Percentiles rank a stretch among this genome's conserved stretches.
Conservation (phyloP, 2,329 filamentous ascomycete species). For the Aspergillus sp. region DNA sequence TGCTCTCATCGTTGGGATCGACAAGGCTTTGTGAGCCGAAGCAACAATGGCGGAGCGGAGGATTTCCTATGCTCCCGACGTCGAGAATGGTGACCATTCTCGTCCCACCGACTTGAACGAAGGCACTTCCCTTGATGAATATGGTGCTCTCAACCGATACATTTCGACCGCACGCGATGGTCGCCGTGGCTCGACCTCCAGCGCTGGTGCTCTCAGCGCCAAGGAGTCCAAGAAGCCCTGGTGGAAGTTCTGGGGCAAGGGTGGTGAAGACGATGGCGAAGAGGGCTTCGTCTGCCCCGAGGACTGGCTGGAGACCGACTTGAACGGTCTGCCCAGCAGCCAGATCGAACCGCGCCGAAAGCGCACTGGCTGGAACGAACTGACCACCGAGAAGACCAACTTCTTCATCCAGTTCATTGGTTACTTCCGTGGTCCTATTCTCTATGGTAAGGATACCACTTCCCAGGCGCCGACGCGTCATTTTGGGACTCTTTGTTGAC, state of each 20-base stretch:
- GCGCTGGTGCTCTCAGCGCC: conserved; percentile 43
- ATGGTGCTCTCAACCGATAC: conserved; percentile 65
- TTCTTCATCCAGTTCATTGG: conserved; percentile 71
- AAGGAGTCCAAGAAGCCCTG: conserved; percentile 53
- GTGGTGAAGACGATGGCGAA: conserved; percentile 24
- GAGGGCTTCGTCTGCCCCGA: conserved; percentile 54
- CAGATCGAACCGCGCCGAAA: conserved; percentile 67
- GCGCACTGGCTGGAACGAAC: conserved; percentile 69
- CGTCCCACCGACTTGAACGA: conserved; percentile 31
- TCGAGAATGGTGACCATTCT: conserved; percentile 42
- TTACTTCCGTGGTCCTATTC: conserved; percentile 74
- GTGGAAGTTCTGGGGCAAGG: conserved; percentile 56
- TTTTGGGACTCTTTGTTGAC: background rate
- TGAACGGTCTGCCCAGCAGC: conserved; percentile 59
- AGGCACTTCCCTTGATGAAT: conserved; percentile 53
- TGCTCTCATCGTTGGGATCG: conserved; percentile 37
- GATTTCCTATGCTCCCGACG: conserved; percentile 46
- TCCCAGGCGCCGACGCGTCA: too few relatives aligned
- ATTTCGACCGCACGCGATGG: conserved; percentile 65
- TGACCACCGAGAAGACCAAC: conserved; percentile 73
- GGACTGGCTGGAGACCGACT: conserved; percentile 69
- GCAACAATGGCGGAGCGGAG: conserved; percentile 47
- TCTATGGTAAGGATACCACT: conserved; percentile 62
- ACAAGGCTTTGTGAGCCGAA: conserved; percentile 39
- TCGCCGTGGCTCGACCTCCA: conserved; percentile 51